Percentiles rank a stretch among this genome's conserved stretches.
These are phyloP conservation scores for Plasmodium vinckei DNA, from an alignment of 169 alveolate species.

Conservation along the genomic window DNA sequence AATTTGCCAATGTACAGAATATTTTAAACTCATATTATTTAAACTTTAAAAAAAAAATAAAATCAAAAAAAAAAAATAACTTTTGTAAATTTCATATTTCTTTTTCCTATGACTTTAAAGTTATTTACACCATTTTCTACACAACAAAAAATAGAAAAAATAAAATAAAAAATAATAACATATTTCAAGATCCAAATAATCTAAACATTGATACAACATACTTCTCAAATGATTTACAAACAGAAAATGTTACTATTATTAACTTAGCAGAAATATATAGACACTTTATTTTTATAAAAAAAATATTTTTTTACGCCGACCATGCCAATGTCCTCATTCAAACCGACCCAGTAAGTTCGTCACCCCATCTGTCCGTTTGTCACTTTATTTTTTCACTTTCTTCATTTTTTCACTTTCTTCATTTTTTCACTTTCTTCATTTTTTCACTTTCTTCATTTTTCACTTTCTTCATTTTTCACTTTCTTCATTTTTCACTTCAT, in stretches of 20 bases:
- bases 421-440: neutral
- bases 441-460: no score
- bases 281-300: conserved; percentile 37
- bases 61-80: conserved; percentile 8
- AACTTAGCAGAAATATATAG: conserved; percentile 1
- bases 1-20: neutral
- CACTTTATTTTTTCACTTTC: no score
- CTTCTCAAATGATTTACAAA: conserved; percentile 3
- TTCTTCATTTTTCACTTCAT: neutral
- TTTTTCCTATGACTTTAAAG: conserved; percentile 46
- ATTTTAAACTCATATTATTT: neutral
- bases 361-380: neutral
- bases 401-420: no score
- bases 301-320: conserved; percentile 26
- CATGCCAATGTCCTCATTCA: conserved; percentile 23
- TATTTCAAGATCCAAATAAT: neutral
- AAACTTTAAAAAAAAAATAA: conserved; percentile 7
- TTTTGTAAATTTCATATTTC: conserved; percentile 47
- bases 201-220: conserved; percentile 8
- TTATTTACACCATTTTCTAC: conserved; percentile 27
- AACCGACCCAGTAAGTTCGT: conserved; percentile 31
- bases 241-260: neutral
- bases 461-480: neutral
- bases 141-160: conserved; percentile 19
- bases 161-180: neutral